A percentile compares a stretch with the other conserved stretches of the same genome.
phyloP scores from a whole-genome alignment of 257 asterid genomes.

The Ophiorrhiza pumila region DNA sequence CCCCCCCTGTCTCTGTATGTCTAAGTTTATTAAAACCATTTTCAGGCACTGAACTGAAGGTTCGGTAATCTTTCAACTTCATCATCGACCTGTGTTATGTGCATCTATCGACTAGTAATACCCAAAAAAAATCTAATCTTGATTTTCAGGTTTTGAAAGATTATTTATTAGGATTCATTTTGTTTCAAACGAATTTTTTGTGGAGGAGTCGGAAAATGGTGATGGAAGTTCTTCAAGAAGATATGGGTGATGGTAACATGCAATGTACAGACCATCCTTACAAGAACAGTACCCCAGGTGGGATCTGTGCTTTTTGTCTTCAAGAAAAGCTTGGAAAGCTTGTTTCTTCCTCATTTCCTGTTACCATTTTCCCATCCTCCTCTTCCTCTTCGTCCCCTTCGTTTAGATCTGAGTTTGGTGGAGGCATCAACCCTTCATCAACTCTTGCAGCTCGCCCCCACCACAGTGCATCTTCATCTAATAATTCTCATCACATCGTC shows the following conservation, averaged over 20 bases:
- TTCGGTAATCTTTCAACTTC: not conserved
- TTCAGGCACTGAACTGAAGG: conserved; percentile 13
- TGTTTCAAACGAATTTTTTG: too few species aligned
- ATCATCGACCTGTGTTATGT: not conserved
- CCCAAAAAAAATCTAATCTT: conserved; percentile 4
- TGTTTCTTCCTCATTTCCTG: conserved; percentile 81
- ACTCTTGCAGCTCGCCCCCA: conserved; percentile 24
- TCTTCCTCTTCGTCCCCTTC: conserved; percentile 87
- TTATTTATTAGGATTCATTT: too few species aligned
- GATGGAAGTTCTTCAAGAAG: conserved; percentile 95
- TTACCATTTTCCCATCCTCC: conserved; percentile 66
- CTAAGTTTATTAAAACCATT: conserved; percentile 21
- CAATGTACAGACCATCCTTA: conserved; percentile 79
- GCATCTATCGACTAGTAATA: not conserved
- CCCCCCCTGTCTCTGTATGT: not conserved
- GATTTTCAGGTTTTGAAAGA: conserved; percentile 2
- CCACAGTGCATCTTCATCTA: conserved; percentile 20
- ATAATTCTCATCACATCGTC: conserved; percentile 16
- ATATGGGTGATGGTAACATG: conserved; percentile 74
- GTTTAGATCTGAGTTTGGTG: conserved; percentile 77
- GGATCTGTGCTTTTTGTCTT: conserved; percentile 92
- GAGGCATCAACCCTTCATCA: conserved; percentile 20
- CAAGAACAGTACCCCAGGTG: conserved; percentile 84
- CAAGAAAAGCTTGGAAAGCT: conserved; percentile 98
- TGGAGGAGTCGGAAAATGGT: conserved; percentile 48